A percentile compares a stretch with the other conserved stretches of the same genome.
These are phyloP conservation scores for Mycena olivaceomarginata DNA, from an alignment of 768 basidiomycete genomes.

Conservation along the genomic window DNA sequence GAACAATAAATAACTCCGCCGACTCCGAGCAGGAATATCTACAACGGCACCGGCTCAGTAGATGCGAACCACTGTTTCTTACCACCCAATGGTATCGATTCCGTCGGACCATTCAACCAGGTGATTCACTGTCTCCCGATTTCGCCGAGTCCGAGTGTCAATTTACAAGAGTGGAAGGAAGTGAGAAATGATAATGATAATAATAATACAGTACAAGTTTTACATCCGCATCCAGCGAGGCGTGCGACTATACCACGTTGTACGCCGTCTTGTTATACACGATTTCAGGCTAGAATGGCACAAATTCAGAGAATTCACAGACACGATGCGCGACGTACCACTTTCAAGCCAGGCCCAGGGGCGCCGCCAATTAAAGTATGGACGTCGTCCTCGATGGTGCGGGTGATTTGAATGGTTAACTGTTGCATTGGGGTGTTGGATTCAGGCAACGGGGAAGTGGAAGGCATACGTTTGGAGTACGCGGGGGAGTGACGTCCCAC, in stretches of 20 bases:
- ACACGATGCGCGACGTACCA: conserved; percentile 10
- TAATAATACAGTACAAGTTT: conserved; percentile 15
- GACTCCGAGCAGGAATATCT: too few relatives aligned
- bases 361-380: background rate
- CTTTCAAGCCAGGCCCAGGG: conserved; percentile 12
- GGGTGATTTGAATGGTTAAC: conserved; percentile 29
- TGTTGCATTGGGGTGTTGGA: background rate
- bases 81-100: too few relatives aligned
- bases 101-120: too few relatives aligned
- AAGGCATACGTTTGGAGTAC: conserved; percentile 8
- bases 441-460: background rate
- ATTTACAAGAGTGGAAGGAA: too few relatives aligned
- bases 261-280: conserved; percentile 22
- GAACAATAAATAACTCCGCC: too few relatives aligned
- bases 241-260: background rate
- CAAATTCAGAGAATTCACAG: background rate
- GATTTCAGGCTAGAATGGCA: conserved; percentile 22
- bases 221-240: background rate
- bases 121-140: too few relatives aligned
- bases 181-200: background rate
- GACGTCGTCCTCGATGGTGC: conserved; percentile 5
- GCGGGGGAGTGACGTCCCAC: conserved; percentile 23
- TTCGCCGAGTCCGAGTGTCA: too few relatives aligned
- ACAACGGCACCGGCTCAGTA: too few relatives aligned
- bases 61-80: too few relatives aligned